phyloP scores from a whole-genome alignment of 106 monocot species.

The Acorus gramineus region DNA sequence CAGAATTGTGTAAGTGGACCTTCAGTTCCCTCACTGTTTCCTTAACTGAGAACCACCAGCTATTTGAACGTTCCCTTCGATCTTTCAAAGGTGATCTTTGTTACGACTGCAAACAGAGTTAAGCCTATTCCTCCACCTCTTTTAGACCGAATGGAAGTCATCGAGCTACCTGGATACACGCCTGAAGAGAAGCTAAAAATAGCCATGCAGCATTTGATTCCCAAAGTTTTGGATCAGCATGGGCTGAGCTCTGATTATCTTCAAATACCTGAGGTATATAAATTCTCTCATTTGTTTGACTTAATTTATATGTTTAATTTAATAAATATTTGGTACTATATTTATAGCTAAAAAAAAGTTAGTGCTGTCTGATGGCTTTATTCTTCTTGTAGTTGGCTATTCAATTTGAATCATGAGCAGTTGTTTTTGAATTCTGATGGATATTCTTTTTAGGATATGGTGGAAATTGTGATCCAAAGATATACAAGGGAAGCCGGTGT shows the following conservation, averaged over 20 bases:
- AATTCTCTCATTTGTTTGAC: neutral
- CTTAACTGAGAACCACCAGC: slow-evolving; percentile 48
- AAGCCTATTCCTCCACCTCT: slow-evolving; percentile 94
- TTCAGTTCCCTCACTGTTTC: neutral
- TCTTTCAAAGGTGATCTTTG: slow-evolving; percentile 92
- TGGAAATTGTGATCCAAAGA: slow-evolving; percentile 71
- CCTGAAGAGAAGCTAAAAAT: slow-evolving; percentile 97
- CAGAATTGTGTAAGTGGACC: too few species aligned
- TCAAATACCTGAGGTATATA: slow-evolving; percentile 80
- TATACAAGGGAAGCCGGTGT: slow-evolving; percentile 99
- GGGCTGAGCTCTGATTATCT: slow-evolving; percentile 72
- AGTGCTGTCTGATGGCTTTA: too few species aligned
- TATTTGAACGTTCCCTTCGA: slow-evolving; percentile 99
- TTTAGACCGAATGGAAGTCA: slow-evolving; percentile 97
- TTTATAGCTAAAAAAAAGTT: neutral
- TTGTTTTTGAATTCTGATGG: neutral
- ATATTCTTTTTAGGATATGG: slow-evolving; percentile 42
- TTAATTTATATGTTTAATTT: neutral
- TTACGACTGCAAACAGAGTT: slow-evolving; percentile 88
- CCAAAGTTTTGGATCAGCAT: slow-evolving; percentile 90
- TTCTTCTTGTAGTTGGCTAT: too few species aligned
- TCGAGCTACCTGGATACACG: slow-evolving; percentile 96
- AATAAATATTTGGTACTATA: neutral
- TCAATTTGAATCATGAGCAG: too few species aligned
- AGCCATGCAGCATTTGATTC: slow-evolving; percentile 81